A percentile compares a stretch with the other conserved stretches of the same genome.
Conservation (phyloP, 2,329 filamentous ascomycete species). For the Ophiostoma triangulosporum region DNA sequence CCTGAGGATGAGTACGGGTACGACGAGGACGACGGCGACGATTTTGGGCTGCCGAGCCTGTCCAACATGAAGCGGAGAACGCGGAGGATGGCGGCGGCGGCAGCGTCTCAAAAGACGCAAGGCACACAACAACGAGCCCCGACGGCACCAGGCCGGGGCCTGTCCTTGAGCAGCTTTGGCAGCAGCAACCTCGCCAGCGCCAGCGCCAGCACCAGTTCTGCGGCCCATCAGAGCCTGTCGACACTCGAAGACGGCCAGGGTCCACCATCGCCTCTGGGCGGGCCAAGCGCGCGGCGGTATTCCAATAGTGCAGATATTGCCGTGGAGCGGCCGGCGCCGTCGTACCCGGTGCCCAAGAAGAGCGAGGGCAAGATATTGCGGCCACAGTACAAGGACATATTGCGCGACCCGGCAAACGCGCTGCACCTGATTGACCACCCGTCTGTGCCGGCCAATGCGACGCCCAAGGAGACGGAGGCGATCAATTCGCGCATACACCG, state of each 20-base stretch:
- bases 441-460: constrained; percentile 56
- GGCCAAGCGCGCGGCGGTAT: constrained; percentile 40
- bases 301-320: constrained; percentile 90
- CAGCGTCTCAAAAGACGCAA: background rate
- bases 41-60: constrained; percentile 87
- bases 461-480: constrained; percentile 71
- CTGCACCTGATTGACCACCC: constrained; percentile 89
- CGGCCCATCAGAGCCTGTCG: constrained; percentile 10
- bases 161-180: background rate
- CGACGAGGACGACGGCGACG: constrained; percentile 71
- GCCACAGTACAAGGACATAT: constrained; percentile 94
- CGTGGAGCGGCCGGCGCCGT: constrained; percentile 68
- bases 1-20: constrained; percentile 63
- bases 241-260: constrained; percentile 17
- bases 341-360: constrained; percentile 80
- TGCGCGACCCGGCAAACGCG: constrained; percentile 80
- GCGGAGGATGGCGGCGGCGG: constrained; percentile 35
- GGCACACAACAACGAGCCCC: constrained; percentile 10
- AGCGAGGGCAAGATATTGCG: constrained; percentile 88
- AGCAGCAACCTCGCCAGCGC: constrained; percentile 11
- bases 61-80: constrained; percentile 76
- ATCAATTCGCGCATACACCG: constrained; percentile 78
- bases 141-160: background rate
- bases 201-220: constrained; percentile 1
- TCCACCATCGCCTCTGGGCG: constrained; percentile 23